phyloP scores from a whole-genome alignment of 345 rosid genomes.

The Rhizophora apiculata region DNA sequence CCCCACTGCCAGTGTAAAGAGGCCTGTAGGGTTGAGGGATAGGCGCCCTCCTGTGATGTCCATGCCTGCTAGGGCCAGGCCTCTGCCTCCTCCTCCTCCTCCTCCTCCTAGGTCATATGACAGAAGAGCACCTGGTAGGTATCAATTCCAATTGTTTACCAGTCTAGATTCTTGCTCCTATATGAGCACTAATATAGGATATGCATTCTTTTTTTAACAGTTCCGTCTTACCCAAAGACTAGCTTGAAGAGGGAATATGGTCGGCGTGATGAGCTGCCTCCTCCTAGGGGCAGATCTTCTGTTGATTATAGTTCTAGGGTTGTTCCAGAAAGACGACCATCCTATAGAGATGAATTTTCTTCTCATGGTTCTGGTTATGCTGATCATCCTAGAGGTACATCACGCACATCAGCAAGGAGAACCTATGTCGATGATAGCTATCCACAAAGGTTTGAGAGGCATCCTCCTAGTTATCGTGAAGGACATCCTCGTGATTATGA shows the following conservation, averaged over 20 bases:
- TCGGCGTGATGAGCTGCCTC: constrained; percentile 76
- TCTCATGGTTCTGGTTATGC: constrained; percentile 70
- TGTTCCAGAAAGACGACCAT: constrained; percentile 64
- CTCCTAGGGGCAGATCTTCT: constrained; percentile 73
- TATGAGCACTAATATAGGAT: constrained; percentile 2
- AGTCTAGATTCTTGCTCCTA: not conserved
- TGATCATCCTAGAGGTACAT: constrained; percentile 60
- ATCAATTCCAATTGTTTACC: not conserved
- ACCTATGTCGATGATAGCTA: constrained; percentile 75
- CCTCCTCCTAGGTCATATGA: constrained; percentile 70
- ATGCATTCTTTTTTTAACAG: constrained; percentile 36
- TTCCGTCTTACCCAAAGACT: constrained; percentile 65
- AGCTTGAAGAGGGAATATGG: constrained; percentile 78
- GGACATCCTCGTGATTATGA: constrained; percentile 84
- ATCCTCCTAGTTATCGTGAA: constrained; percentile 69
- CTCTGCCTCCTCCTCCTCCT: constrained; percentile 41
- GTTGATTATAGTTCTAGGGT: constrained; percentile 70
- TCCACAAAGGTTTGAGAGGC: constrained; percentile 78
- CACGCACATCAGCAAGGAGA: constrained; percentile 74
- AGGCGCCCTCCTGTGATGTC: constrained; percentile 74
- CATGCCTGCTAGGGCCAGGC: constrained; percentile 64
- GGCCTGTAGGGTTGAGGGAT: constrained; percentile 57
- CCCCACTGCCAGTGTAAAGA: constrained; percentile 53
- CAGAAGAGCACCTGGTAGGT: constrained; percentile 77
- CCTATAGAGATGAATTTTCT: constrained; percentile 77